These are phyloP conservation scores for Fusarium equiseti DNA, from an alignment of 2,329 filamentous ascomycete species.

Conservation along the genomic window DNA sequence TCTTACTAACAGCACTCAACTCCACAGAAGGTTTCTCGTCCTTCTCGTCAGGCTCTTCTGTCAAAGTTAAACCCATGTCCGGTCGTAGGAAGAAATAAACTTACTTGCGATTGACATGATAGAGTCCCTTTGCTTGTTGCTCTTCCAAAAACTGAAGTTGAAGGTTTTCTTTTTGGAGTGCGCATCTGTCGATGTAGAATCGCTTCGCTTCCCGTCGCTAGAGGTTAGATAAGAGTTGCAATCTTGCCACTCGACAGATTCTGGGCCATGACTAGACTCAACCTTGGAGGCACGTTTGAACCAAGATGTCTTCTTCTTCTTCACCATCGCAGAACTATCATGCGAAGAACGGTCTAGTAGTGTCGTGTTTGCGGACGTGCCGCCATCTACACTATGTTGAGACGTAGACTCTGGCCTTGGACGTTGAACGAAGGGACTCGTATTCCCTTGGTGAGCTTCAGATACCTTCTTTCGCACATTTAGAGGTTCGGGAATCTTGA, in stretches of 20 bases:
- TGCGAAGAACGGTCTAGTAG: slow-evolving; percentile 25
- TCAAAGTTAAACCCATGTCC: slow-evolving; percentile 10
- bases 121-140: slow-evolving; percentile 57
- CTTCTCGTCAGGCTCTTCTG: slow-evolving; percentile 30
- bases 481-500: slow-evolving; percentile 54
- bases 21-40: slow-evolving; percentile 25
- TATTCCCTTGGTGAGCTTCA: slow-evolving; percentile 40
- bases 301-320: slow-evolving; percentile 64
- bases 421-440: slow-evolving; percentile 34
- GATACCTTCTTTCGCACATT: slow-evolving; percentile 57
- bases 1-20: slow-evolving; percentile 39
- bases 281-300: slow-evolving; percentile 63
- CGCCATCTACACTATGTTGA: slow-evolving; percentile 10
- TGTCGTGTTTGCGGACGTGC: slow-evolving; percentile 20
- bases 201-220: slow-evolving; percentile 44
- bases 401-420: slow-evolving; percentile 26
- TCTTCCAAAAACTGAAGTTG: slow-evolving; percentile 68
- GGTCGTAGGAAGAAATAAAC: slow-evolving; percentile 19
- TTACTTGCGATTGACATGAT: slow-evolving; percentile 61
- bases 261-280: slow-evolving; percentile 42
- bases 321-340: slow-evolving; percentile 36
- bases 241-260: slow-evolving; percentile 47
- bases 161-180: slow-evolving; percentile 65
- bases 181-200: slow-evolving; percentile 43
- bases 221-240: slow-evolving; percentile 43